Conservation (phyloP, 2,329 filamentous ascomycete species). For the Hymenotorrendiella dingleyae region DNA sequence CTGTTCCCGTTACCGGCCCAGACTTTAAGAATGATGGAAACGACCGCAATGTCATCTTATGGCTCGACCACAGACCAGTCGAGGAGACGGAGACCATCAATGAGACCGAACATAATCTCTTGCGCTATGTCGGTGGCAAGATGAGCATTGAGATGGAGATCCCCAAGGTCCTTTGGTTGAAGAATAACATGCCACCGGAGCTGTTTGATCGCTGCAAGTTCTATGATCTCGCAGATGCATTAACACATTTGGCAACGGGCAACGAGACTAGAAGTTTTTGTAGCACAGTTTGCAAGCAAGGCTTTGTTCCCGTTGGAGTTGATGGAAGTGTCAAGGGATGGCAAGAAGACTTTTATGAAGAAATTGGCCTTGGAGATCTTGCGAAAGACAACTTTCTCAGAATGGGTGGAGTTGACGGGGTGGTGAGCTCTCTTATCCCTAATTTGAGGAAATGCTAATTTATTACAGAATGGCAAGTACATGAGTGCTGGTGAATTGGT, state of each 20-base stretch:
- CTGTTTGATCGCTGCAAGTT: conserved; percentile 93
- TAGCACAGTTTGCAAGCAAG: conserved; percentile 95
- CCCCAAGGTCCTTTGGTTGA: conserved; percentile 95
- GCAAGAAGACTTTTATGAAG: conserved; percentile 88
- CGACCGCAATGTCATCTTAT: conserved; percentile 92
- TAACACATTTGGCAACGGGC: conserved; percentile 91
- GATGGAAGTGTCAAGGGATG: conserved; percentile 97
- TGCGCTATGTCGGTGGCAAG: conserved; percentile 92
- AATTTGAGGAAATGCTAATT: conserved; percentile 16
- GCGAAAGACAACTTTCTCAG: conserved; percentile 82
- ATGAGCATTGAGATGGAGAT: conserved; percentile 99
- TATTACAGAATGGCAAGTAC: conserved; percentile 76
- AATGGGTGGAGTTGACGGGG: conserved; percentile 89
- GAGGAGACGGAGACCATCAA: conserved; percentile 93
- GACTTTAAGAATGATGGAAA: conserved; percentile 74
- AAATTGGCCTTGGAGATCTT: conserved; percentile 82
- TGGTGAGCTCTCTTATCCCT: conserved; percentile 62
- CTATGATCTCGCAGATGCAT: conserved; percentile 86
- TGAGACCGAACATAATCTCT: conserved; percentile 80
- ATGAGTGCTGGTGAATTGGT: conserved; percentile 88
- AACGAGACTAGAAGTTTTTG: conserved; percentile 91
- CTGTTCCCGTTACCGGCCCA: conserved; percentile 82
- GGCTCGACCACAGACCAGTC: conserved; percentile 91
- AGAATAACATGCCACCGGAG: conserved; percentile 94
- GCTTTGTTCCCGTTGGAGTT: conserved; percentile 91